Conservation (phyloP, 177 flowering plant species). For the Vitis hybrid region DNA sequence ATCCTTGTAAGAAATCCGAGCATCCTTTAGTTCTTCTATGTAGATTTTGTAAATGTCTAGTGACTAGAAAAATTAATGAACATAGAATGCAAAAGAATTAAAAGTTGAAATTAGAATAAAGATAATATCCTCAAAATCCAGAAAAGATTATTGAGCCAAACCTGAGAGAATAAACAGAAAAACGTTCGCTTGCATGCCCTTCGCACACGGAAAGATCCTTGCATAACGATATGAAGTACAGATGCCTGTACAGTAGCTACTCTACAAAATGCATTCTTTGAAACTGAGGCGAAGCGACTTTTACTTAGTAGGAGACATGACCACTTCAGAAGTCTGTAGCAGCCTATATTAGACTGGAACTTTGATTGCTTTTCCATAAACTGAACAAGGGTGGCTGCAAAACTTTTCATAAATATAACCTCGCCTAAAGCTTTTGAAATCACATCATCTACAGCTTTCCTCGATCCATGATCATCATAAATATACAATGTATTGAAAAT, state of each 20-base stretch:
- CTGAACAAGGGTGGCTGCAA: conserved; percentile 88
- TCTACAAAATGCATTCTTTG: conserved; percentile 84
- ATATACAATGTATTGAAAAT: conserved; percentile 64
- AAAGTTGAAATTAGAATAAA: neutral
- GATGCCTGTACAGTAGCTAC: conserved; percentile 70
- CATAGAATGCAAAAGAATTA: conserved; percentile 7
- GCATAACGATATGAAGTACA: conserved; percentile 57
- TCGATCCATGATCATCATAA: conserved; percentile 82
- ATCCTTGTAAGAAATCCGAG: conserved; percentile 69
- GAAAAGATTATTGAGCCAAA: conserved; percentile 16
- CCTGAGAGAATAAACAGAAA: conserved; percentile 73
- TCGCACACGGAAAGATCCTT: conserved; percentile 57
- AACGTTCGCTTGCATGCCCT: conserved; percentile 69
- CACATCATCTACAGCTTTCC: conserved; percentile 82
- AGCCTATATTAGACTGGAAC: conserved; percentile 52
- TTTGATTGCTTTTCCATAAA: conserved; percentile 72
- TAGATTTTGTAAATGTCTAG: conserved; percentile 59
- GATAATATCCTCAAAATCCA: neutral
- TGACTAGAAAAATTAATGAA: conserved; percentile 40
- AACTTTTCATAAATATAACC: conserved; percentile 71
- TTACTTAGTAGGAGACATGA: conserved; percentile 67
- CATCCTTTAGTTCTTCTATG: conserved; percentile 63
- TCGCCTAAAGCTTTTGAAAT: conserved; percentile 55
- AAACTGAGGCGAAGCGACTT: conserved; percentile 71
- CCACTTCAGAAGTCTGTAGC: conserved; percentile 84